Base-by-base conservation (phyloP, 805 yeast genomes). In the Saturnispora serradocipensis region DNA sequence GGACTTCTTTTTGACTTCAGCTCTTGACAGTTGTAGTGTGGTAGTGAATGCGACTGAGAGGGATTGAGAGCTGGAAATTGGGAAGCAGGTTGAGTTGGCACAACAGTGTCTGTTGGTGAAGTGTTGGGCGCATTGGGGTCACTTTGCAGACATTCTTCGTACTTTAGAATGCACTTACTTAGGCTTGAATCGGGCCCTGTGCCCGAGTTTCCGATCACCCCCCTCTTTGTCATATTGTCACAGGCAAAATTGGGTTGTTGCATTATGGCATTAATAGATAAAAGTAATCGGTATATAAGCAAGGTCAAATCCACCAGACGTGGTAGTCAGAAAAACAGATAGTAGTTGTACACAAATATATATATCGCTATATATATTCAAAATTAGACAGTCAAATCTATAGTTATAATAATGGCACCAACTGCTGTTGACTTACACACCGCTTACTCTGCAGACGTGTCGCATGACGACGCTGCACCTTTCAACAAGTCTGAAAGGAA, bases 341-440 rank as follows among this genome's bases (percentile, higher is more conserved):
- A 4, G 28, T 25, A 25, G 9, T 2, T 6, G 9, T 25, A 25
- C 39, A 35, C 39, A 15, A 15, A 15, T n/a, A 35, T 13, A 35
- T 35, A 13, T 13, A 38, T 38, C 10, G 11, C 9, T 38, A 38
- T 38, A 18, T 38, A 18, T 38, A 38, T 9, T 18, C 22, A n/a
- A 9, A 16, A 9, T 3, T 18, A 28, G 18, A 18, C 9, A 28
- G 18, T 18, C n/a, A 32, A 25, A 28, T 15, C 45, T 16, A 38
- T 16, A 38, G 22, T 18, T 11, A 16, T 16, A 10, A 64, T 50
- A 53, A 69, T 69, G 72, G 71, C 72, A 42, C 72, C 72, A 57
- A 69, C 72, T 36, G 72, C 72, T 54, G 67, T 67, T 48, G 71
- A 67, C 53, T 60, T 67, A 54, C 67, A 65, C 53, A 60, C 56